Evolutionary conservation across 2,329 filamentous ascomycete genomes (phyloP).

Genomic region (Apiospora malaysiana): DNA sequence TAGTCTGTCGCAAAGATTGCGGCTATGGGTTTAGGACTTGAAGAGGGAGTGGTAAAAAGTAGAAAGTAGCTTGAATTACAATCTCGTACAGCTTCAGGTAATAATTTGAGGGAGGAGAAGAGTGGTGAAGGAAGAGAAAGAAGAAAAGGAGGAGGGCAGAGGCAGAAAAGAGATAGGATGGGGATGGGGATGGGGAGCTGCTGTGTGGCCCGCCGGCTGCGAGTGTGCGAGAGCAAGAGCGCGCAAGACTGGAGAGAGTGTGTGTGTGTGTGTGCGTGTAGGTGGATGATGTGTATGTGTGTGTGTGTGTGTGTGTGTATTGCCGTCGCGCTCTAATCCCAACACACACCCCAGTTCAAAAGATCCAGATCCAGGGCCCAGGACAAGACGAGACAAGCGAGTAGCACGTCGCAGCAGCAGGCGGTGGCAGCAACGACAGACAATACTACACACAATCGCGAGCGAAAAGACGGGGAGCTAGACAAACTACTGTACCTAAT

Average conservation of each 20-base stretch:
- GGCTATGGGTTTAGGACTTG: constrained; percentile 12
- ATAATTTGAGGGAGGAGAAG: constrained; percentile 22
- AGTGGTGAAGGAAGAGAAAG: constrained; percentile 24
- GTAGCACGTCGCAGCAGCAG: constrained; percentile 5
- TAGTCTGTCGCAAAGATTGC: constrained; percentile 2
- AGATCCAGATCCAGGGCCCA: constrained; percentile 6
- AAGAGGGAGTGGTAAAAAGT: constrained; percentile 25
- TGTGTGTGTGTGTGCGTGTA: not conserved
- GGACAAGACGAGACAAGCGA: constrained; percentile 7
- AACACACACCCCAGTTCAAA: constrained; percentile 14
- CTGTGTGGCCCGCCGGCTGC: constrained; percentile 13
- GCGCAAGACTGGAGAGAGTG: too few relatives aligned
- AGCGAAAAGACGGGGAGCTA: constrained; percentile 13
- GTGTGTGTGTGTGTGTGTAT: not conserved
- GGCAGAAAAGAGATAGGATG: constrained; percentile 25
- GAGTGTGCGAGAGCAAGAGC: not conserved
- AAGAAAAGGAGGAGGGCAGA: constrained; percentile 23
- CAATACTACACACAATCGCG: not conserved
- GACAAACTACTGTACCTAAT: constrained; percentile 3
- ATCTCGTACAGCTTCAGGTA: constrained; percentile 22
- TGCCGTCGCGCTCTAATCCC: constrained; percentile 12
- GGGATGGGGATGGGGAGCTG: constrained; percentile 25
- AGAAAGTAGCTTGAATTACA: constrained; percentile 21
- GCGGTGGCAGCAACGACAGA: not conserved
- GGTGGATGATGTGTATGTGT: not conserved